Evolutionary conservation across 192 early-diverging fungal species (phyloP), one percentile per base, ranked within the genome.

Genomic region (Coemansia reversa): DNA sequence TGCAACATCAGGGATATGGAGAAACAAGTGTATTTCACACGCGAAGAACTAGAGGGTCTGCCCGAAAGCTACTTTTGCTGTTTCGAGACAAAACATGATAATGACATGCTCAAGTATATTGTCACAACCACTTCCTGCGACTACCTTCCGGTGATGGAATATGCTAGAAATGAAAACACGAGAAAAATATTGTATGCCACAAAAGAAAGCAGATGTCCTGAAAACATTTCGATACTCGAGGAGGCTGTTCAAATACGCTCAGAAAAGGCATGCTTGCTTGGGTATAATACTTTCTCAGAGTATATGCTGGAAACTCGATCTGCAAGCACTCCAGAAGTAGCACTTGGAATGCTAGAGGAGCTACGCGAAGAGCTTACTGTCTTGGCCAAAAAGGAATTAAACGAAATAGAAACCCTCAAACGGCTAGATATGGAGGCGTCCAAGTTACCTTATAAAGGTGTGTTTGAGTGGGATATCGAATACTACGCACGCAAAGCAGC

Each of bases 251-350:
- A 65, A 45, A 52, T 80, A 18, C 78, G 83, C 28, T 64, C 70
- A 8, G 60, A 84, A 39, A 68, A 64, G 20, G 75, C 83, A n/a
- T 51, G 70, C 48, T 59, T 92, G 35, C 60, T 91, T 7, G 91
- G 90, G 7, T 92, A 87, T 66, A 56, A 63, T 25, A 80, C 68
- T 28, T 86, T 92, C 64, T 86, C 88, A 7, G 76, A 71, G 7
- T 89, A 83, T 62, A 76, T 83, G 5, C 77, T 92, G 22, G 88
- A 91, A 50, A 77, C 81, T 18, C 86, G 84, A 30, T 90, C 92
- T 86, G 90, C 90, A 25, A 90, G 90, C 64, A 79, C 67, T 11
- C 83, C 86, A 8, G 77, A 85, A 20, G 72, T 51, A 6, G 90
- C 88, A 42, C 66, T 69, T 7, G 51, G 35, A 8, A 78, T 76